phyloP scores from a whole-genome alignment of 2,329 filamentous ascomycete genomes.

The Cercospora sojina region DNA sequence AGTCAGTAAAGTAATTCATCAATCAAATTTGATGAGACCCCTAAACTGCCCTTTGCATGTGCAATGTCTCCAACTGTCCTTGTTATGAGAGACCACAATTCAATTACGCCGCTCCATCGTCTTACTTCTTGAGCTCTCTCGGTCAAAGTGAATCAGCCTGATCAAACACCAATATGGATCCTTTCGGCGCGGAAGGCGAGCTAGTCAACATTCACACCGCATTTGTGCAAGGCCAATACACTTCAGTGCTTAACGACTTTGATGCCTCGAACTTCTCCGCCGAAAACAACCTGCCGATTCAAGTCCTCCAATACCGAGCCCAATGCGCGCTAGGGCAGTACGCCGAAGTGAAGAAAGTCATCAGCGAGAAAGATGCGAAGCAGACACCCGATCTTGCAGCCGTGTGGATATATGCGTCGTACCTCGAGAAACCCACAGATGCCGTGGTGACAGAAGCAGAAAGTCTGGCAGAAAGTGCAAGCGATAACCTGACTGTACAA shows the following conservation, averaged over 20 bases:
- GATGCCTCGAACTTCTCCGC: constrained; percentile 75
- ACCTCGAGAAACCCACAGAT: constrained; percentile 39
- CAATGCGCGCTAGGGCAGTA: constrained; percentile 79
- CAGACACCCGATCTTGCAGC: constrained; percentile 67
- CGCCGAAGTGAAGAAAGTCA: constrained; percentile 67
- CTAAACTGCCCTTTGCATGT: background rate
- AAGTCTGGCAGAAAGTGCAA: constrained; percentile 63
- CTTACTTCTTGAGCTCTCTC: background rate
- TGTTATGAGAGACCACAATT: background rate
- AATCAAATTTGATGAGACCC: constrained; percentile 8
- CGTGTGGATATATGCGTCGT: constrained; percentile 72
- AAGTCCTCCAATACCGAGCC: constrained; percentile 76
- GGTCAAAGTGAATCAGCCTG: background rate
- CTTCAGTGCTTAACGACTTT: constrained; percentile 75
- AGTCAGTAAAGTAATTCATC: background rate
- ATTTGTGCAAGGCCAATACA: constrained; percentile 77
- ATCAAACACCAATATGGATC: constrained; percentile 52
- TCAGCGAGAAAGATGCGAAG: constrained; percentile 62
- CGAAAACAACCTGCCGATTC: constrained; percentile 73
- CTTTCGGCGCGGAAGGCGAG: constrained; percentile 65
- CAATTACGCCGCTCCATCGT: background rate
- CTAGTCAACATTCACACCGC: constrained; percentile 67
- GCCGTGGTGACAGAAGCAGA: constrained; percentile 59
- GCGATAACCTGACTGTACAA: constrained; percentile 78
- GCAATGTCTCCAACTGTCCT: constrained; percentile 5